Base-by-base conservation (phyloP, 139 green algal species). In the Tetratostichococcus sp. region DNA sequence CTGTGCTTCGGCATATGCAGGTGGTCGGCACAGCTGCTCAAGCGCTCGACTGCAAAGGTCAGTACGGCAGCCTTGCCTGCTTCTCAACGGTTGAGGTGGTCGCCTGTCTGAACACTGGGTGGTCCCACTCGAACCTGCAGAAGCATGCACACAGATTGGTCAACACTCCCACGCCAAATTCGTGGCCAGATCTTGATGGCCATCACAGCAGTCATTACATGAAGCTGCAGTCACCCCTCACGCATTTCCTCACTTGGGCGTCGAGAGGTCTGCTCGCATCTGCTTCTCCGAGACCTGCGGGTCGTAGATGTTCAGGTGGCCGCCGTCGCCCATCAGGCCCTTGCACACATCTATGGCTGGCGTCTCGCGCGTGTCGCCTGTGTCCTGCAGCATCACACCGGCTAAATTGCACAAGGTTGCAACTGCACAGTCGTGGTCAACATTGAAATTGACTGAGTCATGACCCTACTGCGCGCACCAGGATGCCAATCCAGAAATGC, bases 331-430 rank as follows among this genome's bases (percentile, higher is more conserved):
- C 67, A 87, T 75, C 34, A 90, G 81, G 35, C 79, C 77, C 77
- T 93, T 90, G 88, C 93, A 97, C 19, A 99, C 96, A 76, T 99
- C 96, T 34, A 99, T 98, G 50, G 96, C 96, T 14, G 96, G 94
- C 0, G 96, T 98, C 86, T 99, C 96, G 73, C 96, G 91, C 1
- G 96, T 99, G 86, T 99, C 96, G 17, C 91, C 91, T 19, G 87
- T 92, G 75, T 86, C 83, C 72, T 77, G 67, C 42, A 28, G 28
- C 19, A 50, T 50, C 11, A 11, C 39, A 50, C 39, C 6, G 8
- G 39, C 8, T 50, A n/a, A n/a, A 11, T 50, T 11, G 39, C 39
- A 50, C 39, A 50, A n/a, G n/a, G n/a, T n/a, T n/a, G n/a, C n/a
- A n/a, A n/a, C n/a, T n/a, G n/a, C n/a, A n/a, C n/a, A n/a, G n/a